Base-by-base conservation (phyloP, 768 basidiomycete genomes). In the Lactarius sanguifluus region DNA sequence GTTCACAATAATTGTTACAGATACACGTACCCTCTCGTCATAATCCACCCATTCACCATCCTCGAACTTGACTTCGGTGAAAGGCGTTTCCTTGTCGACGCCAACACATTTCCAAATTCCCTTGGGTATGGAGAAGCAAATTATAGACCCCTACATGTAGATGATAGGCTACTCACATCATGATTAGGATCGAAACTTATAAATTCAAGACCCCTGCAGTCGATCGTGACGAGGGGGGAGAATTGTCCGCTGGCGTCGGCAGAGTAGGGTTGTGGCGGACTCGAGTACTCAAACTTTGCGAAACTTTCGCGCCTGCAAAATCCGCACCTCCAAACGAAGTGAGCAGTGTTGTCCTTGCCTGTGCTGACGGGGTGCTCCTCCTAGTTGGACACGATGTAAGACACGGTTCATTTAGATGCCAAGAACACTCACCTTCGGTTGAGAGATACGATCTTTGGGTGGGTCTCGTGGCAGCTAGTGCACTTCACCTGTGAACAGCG, bases 201-300 rank as follows among this genome's bases (percentile, higher is more conserved):
- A 68, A 96, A 91, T 73, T 96, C 94, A 20, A 96, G 82, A 5
- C 94, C 94, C 30, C 94, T 83, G 73, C 94, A 96, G 71, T 96
- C 94, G 47, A 96, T 78, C 3, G 82, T 81, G 8, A 94, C 76
- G 34, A 96, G 77, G 5, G 88, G 85, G 0, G 82, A 82, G 57
- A 88, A 87, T 57, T 85, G 81, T 10, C 80, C 86, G 28, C 80
- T 80, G 63, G 86, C 84, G 67, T 89, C 87, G 28, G 81, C 79
- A 0, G 76, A 79, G 75, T 94, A 93, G 1, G 89, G 78, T 58
- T 76, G 77, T 32, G 84, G 74, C 8, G 81, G 75, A 5, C 79
- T 77, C 5, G 81, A 72, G 1, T 79, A 70, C 43, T 91, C 88
- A 70, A 94, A 94, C 72, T 89, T 92, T 45, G 91, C 92, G 9